A percentile compares a stretch with the other conserved stretches of the same genome.
Evolutionary conservation across 306 rosid genomes (phyloP).

Genomic region (Vigna nakashimae): DNA sequence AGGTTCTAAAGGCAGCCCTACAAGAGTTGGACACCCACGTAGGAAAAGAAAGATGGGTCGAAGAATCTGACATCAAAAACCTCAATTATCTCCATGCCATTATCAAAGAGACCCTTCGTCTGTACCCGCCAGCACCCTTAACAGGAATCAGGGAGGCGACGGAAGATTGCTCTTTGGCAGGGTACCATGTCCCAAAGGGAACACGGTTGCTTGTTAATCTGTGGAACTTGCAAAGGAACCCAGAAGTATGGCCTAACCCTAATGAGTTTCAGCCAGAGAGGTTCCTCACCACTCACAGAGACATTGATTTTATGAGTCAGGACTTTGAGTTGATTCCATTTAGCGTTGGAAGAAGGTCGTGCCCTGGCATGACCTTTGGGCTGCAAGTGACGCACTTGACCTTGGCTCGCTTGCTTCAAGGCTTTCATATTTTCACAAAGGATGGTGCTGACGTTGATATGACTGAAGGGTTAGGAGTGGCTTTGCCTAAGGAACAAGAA

Average conservation of each 20-base stretch:
- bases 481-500: slow-evolving; percentile 48
- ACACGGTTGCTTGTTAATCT: slow-evolving; percentile 52
- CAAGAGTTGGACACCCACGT: slow-evolving; percentile 44
- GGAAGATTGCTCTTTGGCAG: slow-evolving; percentile 46
- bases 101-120: slow-evolving; percentile 55
- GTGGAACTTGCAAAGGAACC: slow-evolving; percentile 56
- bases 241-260: slow-evolving; percentile 50
- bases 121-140: slow-evolving; percentile 62
- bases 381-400: slow-evolving; percentile 51
- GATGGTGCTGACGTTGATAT: slow-evolving; percentile 40
- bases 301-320: slow-evolving; percentile 32
- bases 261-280: slow-evolving; percentile 57
- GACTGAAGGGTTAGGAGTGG: slow-evolving; percentile 56
- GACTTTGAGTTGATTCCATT: slow-evolving; percentile 53
- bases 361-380: slow-evolving; percentile 53
- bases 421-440: slow-evolving; percentile 40
- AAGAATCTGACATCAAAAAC: slow-evolving; percentile 48
- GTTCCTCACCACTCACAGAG: slow-evolving; percentile 33
- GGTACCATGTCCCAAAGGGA: slow-evolving; percentile 48
- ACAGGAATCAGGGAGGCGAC: slow-evolving; percentile 56
- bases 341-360: slow-evolving; percentile 57
- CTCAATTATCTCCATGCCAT: slow-evolving; percentile 53
- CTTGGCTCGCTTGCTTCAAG: slow-evolving; percentile 58
- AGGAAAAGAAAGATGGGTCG: slow-evolving; percentile 53
- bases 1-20: slow-evolving; percentile 31